A percentile compares a stretch with the other conserved stretches of the same genome.
These are phyloP conservation scores for Chlorencoelia australis DNA, from an alignment of 2,329 filamentous ascomycete species.

Conservation along the genomic window DNA sequence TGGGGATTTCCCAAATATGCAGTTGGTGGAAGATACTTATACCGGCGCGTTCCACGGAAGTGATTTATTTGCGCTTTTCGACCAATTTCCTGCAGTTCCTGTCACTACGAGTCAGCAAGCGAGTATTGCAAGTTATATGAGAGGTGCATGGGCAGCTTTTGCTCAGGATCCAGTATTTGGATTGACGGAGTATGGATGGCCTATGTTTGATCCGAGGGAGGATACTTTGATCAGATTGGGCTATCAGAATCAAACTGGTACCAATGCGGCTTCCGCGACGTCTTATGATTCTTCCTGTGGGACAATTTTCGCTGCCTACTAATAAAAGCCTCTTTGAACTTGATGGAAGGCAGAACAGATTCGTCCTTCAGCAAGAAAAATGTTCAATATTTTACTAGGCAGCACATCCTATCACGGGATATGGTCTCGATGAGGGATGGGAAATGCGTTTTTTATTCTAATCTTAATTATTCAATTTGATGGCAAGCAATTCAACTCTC, in stretches of 20 bases:
- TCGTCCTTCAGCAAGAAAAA: no score
- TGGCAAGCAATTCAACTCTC: no score
- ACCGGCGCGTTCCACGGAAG: constrained; percentile 28
- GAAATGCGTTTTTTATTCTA: no score
- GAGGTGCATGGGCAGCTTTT: constrained; percentile 30
- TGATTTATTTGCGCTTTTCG: constrained; percentile 28
- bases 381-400: no score
- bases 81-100: constrained; percentile 17
- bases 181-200: constrained; percentile 16
- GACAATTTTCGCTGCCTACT: no score
- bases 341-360: no score
- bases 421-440: no score
- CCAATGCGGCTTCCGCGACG: constrained; percentile 7
- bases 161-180: constrained; percentile 29
- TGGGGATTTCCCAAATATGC: constrained; percentile 28
- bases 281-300: constrained; percentile 18
- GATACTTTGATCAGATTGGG: constrained; percentile 11
- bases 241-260: constrained; percentile 10
- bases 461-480: no score
- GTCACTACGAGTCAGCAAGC: constrained; percentile 22
- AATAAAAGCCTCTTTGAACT: no score
- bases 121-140: constrained; percentile 26
- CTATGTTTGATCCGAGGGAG: constrained; percentile 4
- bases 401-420: no score
- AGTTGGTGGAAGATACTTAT: no score